Base-by-base conservation (phyloP, 176 grass and related monocot genomes). In the Carex cristatella region DNA sequence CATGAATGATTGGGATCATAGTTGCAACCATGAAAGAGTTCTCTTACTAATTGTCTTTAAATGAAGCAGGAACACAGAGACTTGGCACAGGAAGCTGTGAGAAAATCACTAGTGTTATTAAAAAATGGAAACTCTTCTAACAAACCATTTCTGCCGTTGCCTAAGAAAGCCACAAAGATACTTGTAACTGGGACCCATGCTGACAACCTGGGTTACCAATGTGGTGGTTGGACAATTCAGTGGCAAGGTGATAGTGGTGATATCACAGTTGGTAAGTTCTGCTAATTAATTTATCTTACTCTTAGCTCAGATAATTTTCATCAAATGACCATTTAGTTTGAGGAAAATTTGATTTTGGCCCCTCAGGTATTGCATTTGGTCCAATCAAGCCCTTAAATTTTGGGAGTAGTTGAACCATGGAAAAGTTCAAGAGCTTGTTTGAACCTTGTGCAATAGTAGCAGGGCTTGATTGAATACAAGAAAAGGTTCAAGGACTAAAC, bases 211-310 rank as follows among this genome's bases (percentile, higher is more conserved):
- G 95, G 95, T 60, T 98, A 98, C 80, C 95, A 98, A 68, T 98
- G 95, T 92, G 95, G 95, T 80, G 95, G 95, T 16, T 98, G 95
- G 95, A 94, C 95, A 60, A 94, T 98, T 87, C 44, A 98, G 78
- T 98, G 95, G 95, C 92, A 90, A 73, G 95, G 92, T 56, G 88
- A 16, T 56, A 98, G 89, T 61, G 92, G 95, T 80, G 42, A 98
- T 84, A 98, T 98, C 84, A 98, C 95, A 80, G 79, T 75, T 23
- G 95, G 95, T 98, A 89, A 13, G 88, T 82, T 16, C 7, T 69
- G 32, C 84, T 83, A 33, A 68, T 33, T 79, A 63, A 56, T 55
- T 83, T 31, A 31, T 46, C 44, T 80, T 64, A 58, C 77, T 84
- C 4, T 54, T 62, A 51, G 60, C 23, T 56, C 11, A 32, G 11